Conservation (phyloP, 2,329 filamentous ascomycete species). For the Colletotrichum lentis region DNA sequence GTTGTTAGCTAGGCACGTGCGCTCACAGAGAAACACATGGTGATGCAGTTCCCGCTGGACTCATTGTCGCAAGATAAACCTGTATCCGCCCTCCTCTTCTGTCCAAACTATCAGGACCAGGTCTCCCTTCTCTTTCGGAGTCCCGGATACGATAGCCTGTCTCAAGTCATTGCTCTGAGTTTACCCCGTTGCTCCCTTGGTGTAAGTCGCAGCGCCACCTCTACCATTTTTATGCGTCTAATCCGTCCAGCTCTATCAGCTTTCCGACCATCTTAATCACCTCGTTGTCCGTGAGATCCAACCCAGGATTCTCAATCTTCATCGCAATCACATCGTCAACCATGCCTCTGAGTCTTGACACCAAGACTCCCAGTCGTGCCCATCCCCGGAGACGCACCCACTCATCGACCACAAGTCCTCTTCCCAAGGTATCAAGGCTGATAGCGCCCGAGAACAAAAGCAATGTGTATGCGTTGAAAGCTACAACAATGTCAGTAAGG, state of each 20-base stretch:
- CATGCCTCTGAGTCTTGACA: conserved; percentile 83
- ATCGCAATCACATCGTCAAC: conserved; percentile 83
- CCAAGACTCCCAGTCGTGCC: conserved; percentile 92
- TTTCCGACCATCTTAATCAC: conserved; percentile 80
- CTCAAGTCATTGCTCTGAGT: conserved; percentile 2
- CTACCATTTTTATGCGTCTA: conserved; percentile 65
- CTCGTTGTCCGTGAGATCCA: conserved; percentile 66
- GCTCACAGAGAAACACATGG: background rate
- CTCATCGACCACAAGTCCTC: conserved; percentile 88
- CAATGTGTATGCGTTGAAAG: conserved; percentile 88
- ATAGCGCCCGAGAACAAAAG: conserved; percentile 89
- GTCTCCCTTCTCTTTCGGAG: too few species aligned
- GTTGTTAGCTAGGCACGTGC: background rate
- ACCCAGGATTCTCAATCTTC: conserved; percentile 78
- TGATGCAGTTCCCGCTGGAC: background rate
- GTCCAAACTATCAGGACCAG: background rate
- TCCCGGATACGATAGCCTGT: background rate
- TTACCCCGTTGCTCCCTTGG: background rate
- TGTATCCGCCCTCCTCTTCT: background rate
- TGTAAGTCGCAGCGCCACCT: background rate
- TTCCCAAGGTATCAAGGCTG: conserved; percentile 83
- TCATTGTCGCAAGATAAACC: background rate
- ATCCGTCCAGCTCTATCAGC: conserved; percentile 87
- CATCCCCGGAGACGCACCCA: conserved; percentile 89
- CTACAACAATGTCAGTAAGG: conserved; percentile 48